These are phyloP conservation scores for Fusarium multiceps DNA, from an alignment of 2,329 filamentous ascomycete genomes.

Conservation along the genomic window DNA sequence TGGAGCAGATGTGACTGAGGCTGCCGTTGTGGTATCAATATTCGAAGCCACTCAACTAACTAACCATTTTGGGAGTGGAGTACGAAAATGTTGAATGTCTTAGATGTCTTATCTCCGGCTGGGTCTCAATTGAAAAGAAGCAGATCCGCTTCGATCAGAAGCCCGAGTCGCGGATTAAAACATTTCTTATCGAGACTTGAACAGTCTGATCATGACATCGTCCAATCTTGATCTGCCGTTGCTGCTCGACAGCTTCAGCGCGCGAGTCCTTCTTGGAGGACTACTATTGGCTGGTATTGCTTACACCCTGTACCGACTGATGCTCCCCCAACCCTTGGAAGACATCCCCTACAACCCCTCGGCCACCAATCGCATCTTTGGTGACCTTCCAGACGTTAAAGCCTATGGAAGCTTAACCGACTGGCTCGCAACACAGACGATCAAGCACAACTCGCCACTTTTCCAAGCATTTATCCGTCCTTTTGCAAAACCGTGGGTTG, in stretches of 20 bases:
- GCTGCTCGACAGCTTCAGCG: background rate
- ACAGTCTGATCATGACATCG: background rate
- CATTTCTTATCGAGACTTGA: background rate
- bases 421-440: conserved; percentile 21
- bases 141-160: background rate
- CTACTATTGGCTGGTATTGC: conserved; percentile 8
- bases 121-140: background rate
- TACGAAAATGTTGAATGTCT: background rate
- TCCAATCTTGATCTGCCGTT: background rate
- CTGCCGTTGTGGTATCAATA: background rate
- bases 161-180: background rate
- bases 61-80: background rate
- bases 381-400: conserved; percentile 21
- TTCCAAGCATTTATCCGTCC: conserved; percentile 30
- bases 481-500: conserved; percentile 23
- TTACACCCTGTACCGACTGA: conserved; percentile 17
- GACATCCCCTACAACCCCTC: conserved; percentile 27
- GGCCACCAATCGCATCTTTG: conserved; percentile 26
- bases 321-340: conserved; percentile 21
- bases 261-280: background rate
- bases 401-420: conserved; percentile 23
- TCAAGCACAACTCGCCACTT: conserved; percentile 21
- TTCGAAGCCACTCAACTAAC: background rate
- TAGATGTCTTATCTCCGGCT: background rate
- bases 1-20: background rate